Evolutionary conservation across 257 asterid genomes (phyloP).

Genomic region (Eucommia ulmoides): DNA sequence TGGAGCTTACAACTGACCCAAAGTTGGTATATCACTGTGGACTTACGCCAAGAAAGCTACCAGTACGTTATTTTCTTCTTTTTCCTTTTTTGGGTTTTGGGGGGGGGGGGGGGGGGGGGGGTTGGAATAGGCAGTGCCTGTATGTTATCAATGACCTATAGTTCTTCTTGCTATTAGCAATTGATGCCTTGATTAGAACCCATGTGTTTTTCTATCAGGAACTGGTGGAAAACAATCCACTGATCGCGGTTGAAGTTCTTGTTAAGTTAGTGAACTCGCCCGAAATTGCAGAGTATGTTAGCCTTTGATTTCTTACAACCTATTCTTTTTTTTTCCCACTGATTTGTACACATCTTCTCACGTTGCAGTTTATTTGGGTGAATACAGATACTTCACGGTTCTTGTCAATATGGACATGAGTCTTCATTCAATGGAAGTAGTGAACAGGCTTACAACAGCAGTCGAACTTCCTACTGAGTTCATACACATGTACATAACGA

Average conservation of each 20-base stretch:
- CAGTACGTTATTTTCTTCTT: constrained; percentile 57
- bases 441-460: constrained; percentile 91
- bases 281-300: constrained; percentile 81
- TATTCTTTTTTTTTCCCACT: constrained; percentile 12
- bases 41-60: constrained; percentile 83
- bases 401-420: constrained; percentile 99
- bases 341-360: constrained; percentile 1
- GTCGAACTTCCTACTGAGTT: constrained; percentile 94
- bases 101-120: no score
- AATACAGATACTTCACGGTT: constrained; percentile 79
- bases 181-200: no score
- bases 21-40: constrained; percentile 98
- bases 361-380: constrained; percentile 8
- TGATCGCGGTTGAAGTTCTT: constrained; percentile 90
- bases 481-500: constrained; percentile 84
- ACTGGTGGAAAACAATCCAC: constrained; percentile 94
- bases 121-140: no score
- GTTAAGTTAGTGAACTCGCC: constrained; percentile 85
- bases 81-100: no score
- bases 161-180: no score
- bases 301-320: no score
- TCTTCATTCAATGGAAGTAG: constrained; percentile 99
- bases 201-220: constrained; percentile 34
- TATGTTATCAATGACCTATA: no score
- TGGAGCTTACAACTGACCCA: constrained; percentile 75